Evolutionary conservation across 225 moss, liverwort and hornwort species (phyloP), one percentile per base, ranked within the genome.

Genomic region (Sphagnum tenellum): DNA sequence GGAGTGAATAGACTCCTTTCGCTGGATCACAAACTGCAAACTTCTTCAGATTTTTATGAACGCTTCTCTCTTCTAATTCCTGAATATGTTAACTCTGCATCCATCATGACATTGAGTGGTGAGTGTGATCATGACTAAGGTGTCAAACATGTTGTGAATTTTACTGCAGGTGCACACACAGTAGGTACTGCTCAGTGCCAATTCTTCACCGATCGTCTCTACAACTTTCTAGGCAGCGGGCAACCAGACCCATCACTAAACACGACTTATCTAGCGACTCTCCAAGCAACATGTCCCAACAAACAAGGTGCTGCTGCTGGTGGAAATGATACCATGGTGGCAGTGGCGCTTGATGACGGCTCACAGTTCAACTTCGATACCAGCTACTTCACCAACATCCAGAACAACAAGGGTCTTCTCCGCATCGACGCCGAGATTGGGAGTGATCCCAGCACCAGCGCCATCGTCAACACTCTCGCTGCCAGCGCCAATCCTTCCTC

Each of bases 161-260:
- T 44, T 64, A 47, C 46, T 7, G 45, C 83, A 80, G 83, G 76
- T 54, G 72, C 77, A 3, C 83, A 84, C 56, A 84, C 77, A 12
- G 59, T 84, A 14, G 83, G 83, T 11, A 58, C 29, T 10, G 74
- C 77, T 0, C 74, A 69, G 47, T 84, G 83, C 63, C 69, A 57
- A 53, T 63, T 53, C 52, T 77, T 84, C 55, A 46, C 61, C 3
- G 52, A 72, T 49, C 85, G 89, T 5, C 54, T 91, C 66, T 91
- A 86, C 80, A 82, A 88, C 71, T 91, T 76, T 72, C 2, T 67
- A 7, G 78, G 80, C 46, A 89, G 78, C 2, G 77, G 75, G 0
- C 45, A 45, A 4, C 63, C 88, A 0, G 91, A 91, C 64, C 88
- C 89, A 0, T 69, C 63, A 5, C 59, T 86, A 0, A 73, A 86